Base-by-base conservation (phyloP, 495 filamentous ascomycete species). In the Hypomontagnella submonticulosa region DNA sequence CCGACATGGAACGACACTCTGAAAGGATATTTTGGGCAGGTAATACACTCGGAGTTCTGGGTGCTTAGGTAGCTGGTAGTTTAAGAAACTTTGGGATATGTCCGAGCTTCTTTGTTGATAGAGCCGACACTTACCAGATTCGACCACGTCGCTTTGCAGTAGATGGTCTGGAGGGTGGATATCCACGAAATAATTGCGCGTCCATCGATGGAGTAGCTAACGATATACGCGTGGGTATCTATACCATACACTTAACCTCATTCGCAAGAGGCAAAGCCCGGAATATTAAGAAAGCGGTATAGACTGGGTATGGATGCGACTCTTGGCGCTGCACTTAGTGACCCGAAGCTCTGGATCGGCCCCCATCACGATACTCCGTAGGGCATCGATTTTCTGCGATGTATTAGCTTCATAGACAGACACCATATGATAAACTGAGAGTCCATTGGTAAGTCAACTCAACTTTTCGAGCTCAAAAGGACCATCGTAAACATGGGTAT, bases 91-190 rank as follows among this genome's bases (percentile, higher is more conserved):
- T 63, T 48, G 34, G 50, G 48, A 23, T 34, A 49, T 68, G 44
- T 56, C 50, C 55, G 43, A 60, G 55, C 50, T 32, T 34, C 15
- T n/a, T 10, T 19, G n/a, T 58, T n/a, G 41, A 18, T 59, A 38
- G 42, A 57, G 27, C 30, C 41, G 42, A 32, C 15, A 10, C 23
- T 37, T 32, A 57, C 42, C 50, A 36, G 33, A 37, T 40, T 11
- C 11, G 33, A 63, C 59, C 65, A 63, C 65, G 60, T 69, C 32
- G 42, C 49, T 38, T 41, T 63, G 55, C 50, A 63, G 53, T 52
- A 46, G 50, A 57, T 23, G 52, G 42, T 55, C 49, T 20, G 38
- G 12, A n/a, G 3, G 15, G 34, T 7, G 27, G 44, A 41, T 42
- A 15, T 20, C 23, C 30, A 42, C 23, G 20, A 50, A 48, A 44